Base-by-base conservation (phyloP, 108 stramenopile species). In the Stephanodiscus triporus region DNA sequence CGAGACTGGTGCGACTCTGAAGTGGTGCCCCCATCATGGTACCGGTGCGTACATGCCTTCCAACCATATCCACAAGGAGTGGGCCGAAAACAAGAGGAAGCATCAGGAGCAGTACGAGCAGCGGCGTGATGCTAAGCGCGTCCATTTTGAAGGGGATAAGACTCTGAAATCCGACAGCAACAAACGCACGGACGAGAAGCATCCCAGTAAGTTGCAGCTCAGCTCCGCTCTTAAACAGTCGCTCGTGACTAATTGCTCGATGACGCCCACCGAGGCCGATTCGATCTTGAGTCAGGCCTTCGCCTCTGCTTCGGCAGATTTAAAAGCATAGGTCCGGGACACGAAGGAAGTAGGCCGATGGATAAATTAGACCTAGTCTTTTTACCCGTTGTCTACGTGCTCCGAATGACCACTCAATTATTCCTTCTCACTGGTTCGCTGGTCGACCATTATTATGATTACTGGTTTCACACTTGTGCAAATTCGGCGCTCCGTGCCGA, bases 21-120 rank as follows among this genome's bases (percentile, higher is more conserved):
- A 27, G 24, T 72, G 71, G 60, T 72, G 71, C 16, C 57, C 45
- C 32, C 43, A 22, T 3, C 29, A 51, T 27, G 60, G 71, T 13
- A 36, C 30, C 1, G 71, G 71, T 1, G 43, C 59, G 6, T 72
- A 72, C 34, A 62, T 72, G 59, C 71, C 60, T 20, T 2, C 27
- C 9, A 32, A 48, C 30, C 71, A 72, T 45, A 29, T 50, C 51
- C 71, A 72, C 32, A 29, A 47, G 6, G 30, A 49, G 19, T 72
- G 71, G 61, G 13, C 8, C 1, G 45, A 61, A n/a, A 14, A 72
- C 19, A 48, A 17, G 60, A 23, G 51, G 11, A 20, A 63, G 49
- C 30, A 22, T 17, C 29, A 51, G 8, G 61, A 27, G 0, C 19
- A 30, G 0, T 58, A 9, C 10, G 37, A 62, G 32, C 32, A 49